Evolutionary conservation across 2,329 filamentous ascomycete species (phyloP).

Genomic region (Teratosphaeria gauchensis): DNA sequence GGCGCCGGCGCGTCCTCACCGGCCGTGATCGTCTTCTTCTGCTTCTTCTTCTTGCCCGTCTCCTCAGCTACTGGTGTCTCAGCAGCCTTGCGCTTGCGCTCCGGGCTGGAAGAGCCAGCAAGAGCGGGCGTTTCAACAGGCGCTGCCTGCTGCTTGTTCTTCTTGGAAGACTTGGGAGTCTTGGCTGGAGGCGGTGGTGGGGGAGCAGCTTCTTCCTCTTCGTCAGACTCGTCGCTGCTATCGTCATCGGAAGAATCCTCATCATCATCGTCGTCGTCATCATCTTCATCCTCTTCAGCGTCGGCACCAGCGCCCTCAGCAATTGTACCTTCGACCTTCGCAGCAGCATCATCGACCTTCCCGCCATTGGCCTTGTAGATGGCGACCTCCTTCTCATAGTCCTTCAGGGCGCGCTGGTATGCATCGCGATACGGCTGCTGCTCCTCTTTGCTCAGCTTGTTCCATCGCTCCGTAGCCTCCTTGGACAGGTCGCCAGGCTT

Average conservation of each 20-base stretch:
- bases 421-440: slow-evolving; percentile 57
- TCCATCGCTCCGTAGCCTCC: slow-evolving; percentile 81
- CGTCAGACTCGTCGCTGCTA: slow-evolving; percentile 14
- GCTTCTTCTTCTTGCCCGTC: slow-evolving; percentile 23
- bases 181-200: slow-evolving; percentile 14
- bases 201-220: slow-evolving; percentile 24
- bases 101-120: slow-evolving; percentile 10
- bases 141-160: slow-evolving; percentile 15
- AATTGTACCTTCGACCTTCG: neutral
- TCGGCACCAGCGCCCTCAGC: slow-evolving; percentile 32
- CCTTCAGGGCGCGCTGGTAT: slow-evolving; percentile 48
- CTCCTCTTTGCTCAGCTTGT: slow-evolving; percentile 61
- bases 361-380: slow-evolving; percentile 47
- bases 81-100: slow-evolving; percentile 23
- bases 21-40: slow-evolving; percentile 5
- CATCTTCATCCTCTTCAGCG: slow-evolving; percentile 22
- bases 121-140: slow-evolving; percentile 12
- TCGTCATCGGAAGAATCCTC: neutral
- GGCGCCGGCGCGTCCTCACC: slow-evolving; percentile 20
- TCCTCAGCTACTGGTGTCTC: slow-evolving; percentile 3
- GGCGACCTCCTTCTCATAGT: slow-evolving; percentile 46
- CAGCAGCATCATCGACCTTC: slow-evolving; percentile 7
- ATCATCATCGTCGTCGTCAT: slow-evolving; percentile 3
- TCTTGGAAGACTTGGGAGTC: slow-evolving; percentile 20
- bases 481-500: slow-evolving; percentile 74